phyloP scores from a whole-genome alignment of 1,139 yeast species.

The Yarrowia galli region DNA sequence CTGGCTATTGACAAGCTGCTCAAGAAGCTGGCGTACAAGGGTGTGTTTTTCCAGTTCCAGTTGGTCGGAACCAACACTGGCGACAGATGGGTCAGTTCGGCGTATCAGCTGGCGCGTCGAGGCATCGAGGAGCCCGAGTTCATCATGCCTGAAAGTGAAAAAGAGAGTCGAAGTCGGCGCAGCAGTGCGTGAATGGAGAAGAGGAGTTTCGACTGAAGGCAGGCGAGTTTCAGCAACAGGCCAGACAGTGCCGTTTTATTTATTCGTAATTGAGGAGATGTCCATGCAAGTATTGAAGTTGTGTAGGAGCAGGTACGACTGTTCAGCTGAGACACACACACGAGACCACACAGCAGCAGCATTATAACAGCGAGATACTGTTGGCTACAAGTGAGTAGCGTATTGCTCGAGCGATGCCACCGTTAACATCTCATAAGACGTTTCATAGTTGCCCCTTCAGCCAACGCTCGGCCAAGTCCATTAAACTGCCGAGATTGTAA shows the following conservation, averaged over 20 bases:
- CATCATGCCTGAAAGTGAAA: slow-evolving; percentile 33
- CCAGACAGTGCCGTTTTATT: not conserved
- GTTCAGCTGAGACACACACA: too few species aligned
- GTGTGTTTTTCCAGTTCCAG: slow-evolving; percentile 25
- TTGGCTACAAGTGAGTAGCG: too few species aligned
- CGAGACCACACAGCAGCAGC: too few species aligned
- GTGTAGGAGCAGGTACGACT: too few species aligned
- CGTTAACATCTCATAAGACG: too few species aligned
- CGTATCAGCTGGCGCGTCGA: slow-evolving; percentile 1
- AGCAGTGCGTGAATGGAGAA: not conserved
- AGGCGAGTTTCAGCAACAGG: too few species aligned
- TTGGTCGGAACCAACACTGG: slow-evolving; percentile 3
- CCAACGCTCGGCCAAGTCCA: not conserved
- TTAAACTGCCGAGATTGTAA: not conserved
- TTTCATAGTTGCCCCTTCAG: not conserved
- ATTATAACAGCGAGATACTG: too few species aligned
- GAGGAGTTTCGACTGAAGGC: too few species aligned
- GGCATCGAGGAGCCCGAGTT: slow-evolving; percentile 26
- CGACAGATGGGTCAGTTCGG: slow-evolving; percentile 9
- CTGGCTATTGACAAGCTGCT: slow-evolving; percentile 25
- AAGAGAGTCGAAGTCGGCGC: slow-evolving; percentile 23
- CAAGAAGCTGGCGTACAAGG: slow-evolving; percentile 19
- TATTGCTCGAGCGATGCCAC: too few species aligned
- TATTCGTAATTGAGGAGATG: slow-evolving; percentile 11
- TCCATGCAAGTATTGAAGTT: not conserved